A percentile compares a stretch with the other conserved stretches of the same genome.
These are phyloP conservation scores for Grosmannia penicillata DNA, from an alignment of 2,329 filamentous ascomycete genomes.

Conservation along the genomic window DNA sequence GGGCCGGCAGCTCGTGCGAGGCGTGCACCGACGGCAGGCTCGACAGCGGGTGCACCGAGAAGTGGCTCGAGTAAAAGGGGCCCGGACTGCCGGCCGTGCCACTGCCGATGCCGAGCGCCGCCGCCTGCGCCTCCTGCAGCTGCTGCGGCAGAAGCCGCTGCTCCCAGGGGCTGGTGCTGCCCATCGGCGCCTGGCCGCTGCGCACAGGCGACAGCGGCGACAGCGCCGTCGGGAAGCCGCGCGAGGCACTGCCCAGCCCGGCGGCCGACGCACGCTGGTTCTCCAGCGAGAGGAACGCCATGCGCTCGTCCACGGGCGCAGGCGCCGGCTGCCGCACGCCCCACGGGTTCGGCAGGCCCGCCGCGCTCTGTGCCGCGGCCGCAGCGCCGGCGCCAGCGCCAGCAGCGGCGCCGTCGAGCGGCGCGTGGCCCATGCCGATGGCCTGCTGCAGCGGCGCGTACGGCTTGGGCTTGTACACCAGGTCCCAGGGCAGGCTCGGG, in stretches of 20 bases:
- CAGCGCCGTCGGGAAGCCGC: constrained; percentile 9
- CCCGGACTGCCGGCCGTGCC: neutral
- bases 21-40: constrained; percentile 19
- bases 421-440: neutral
- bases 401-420: too few species aligned
- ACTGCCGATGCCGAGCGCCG: constrained; percentile 1
- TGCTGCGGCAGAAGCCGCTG: constrained; percentile 6
- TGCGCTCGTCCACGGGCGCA: neutral
- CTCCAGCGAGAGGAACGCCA: neutral
- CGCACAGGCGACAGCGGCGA: constrained; percentile 10
- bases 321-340: neutral
- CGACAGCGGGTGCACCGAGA: constrained; percentile 13
- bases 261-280: neutral
- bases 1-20: constrained; percentile 14
- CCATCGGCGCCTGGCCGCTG: neutral
- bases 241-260: constrained; percentile 3
- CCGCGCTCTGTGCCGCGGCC: too few species aligned
- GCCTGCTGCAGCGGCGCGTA: neutral
- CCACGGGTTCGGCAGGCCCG: too few species aligned
- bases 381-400: too few species aligned
- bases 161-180: neutral
- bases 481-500: constrained; percentile 32
- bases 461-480: constrained; percentile 3
- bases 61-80: constrained; percentile 14
- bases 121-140: constrained; percentile 7